phyloP scores from a whole-genome alignment of 2,329 filamentous ascomycete genomes.

The Epichloe coenophiala region DNA sequence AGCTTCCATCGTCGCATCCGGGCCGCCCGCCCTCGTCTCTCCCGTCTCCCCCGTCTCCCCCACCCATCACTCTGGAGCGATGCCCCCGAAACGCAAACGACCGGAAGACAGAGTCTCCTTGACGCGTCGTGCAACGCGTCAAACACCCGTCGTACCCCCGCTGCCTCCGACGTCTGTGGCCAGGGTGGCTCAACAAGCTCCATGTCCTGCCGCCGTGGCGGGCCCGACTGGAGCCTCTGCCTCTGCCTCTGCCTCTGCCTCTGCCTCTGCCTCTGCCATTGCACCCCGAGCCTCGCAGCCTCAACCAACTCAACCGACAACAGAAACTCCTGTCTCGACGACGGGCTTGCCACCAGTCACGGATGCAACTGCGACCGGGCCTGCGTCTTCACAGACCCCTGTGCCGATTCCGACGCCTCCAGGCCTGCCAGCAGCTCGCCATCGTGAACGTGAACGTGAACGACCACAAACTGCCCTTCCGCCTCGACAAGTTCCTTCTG shows the following conservation, averaged over 20 bases:
- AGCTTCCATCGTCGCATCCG: neutral
- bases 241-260: too few species aligned
- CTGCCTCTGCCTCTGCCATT: too few species aligned
- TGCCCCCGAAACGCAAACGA: slow-evolving; percentile 26
- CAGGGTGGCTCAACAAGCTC: slow-evolving; percentile 4
- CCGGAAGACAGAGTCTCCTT: slow-evolving; percentile 14
- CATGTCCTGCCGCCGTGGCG: neutral
- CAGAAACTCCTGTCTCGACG: neutral
- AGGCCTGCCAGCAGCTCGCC: slow-evolving; percentile 11
- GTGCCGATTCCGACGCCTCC: slow-evolving; percentile 8
- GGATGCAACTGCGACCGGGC: slow-evolving; percentile 4
- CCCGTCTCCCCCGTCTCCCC: neutral
- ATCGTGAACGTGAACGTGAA: slow-evolving; percentile 3
- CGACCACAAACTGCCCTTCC: slow-evolving; percentile 1
- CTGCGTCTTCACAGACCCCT: slow-evolving; percentile 8
- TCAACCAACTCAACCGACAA: neutral
- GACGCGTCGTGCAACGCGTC: slow-evolving; percentile 27
- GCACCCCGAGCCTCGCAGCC: neutral
- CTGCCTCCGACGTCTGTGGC: slow-evolving; percentile 9
- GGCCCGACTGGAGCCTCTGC: neutral
- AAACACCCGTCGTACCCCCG: slow-evolving; percentile 21
- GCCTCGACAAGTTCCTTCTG: slow-evolving; percentile 1
- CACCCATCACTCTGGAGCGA: slow-evolving; percentile 8
- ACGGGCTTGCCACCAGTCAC: neutral
- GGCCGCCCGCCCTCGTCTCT: neutral